phyloP scores from a whole-genome alignment of 371 early-diverging fungal species.

The Actinomortierella wolfii region DNA sequence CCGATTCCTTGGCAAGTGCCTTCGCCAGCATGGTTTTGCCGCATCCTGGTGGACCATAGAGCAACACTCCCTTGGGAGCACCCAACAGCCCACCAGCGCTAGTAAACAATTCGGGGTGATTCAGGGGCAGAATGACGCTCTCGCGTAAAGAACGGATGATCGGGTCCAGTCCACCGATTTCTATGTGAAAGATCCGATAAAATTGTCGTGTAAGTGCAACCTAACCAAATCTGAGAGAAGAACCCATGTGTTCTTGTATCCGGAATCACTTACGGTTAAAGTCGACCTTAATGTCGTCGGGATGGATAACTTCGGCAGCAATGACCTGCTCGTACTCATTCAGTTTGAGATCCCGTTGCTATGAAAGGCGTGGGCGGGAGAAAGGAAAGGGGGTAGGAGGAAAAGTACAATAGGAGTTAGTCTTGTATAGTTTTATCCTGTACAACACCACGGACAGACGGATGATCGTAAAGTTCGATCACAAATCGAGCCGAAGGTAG shows the following conservation, averaged over 20 bases:
- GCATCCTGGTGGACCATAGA: slow-evolving; percentile 96
- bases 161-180: slow-evolving; percentile 93
- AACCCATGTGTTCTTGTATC: background rate
- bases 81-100: slow-evolving; percentile 87
- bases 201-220: too few relatives aligned
- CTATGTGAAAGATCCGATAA: slow-evolving; percentile 35
- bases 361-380: background rate
- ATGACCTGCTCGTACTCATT: slow-evolving; percentile 94
- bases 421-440: too few relatives aligned
- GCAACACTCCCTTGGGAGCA: slow-evolving; percentile 92
- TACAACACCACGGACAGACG: too few relatives aligned
- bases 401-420: too few relatives aligned
- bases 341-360: slow-evolving; percentile 76
- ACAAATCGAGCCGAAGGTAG: too few relatives aligned
- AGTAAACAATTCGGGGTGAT: slow-evolving; percentile 88
- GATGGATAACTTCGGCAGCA: slow-evolving; percentile 89
- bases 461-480: too few relatives aligned
- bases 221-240: too few relatives aligned
- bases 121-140: slow-evolving; percentile 93
- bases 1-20: slow-evolving; percentile 94
- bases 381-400: background rate
- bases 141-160: slow-evolving; percentile 91
- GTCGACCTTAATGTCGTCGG: slow-evolving; percentile 86
- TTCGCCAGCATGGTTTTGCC: slow-evolving; percentile 99
- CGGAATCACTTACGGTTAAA: slow-evolving; percentile 70